Conservation (phyloP, 495 filamentous ascomycete species). For the Aspergillus conjunctus region DNA sequence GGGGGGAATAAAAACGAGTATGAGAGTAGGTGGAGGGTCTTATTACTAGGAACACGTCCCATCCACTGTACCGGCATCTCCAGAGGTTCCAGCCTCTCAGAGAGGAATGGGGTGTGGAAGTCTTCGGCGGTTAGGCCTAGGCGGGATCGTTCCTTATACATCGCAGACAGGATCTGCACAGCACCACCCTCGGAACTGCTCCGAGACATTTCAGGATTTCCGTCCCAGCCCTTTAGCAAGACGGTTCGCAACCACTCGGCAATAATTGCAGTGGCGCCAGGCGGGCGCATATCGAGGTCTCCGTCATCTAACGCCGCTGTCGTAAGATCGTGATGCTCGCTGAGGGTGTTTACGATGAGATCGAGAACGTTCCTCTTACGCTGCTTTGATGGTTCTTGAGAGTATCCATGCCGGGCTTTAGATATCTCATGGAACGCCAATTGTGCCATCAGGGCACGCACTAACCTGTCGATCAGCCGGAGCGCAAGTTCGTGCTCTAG, state of each 20-base stretch:
- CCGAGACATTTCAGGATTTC: constrained; percentile 64
- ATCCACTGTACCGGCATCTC: constrained; percentile 78
- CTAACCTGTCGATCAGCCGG: constrained; percentile 55
- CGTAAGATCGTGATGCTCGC: constrained; percentile 33
- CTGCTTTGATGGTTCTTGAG: constrained; percentile 35
- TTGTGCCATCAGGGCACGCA: constrained; percentile 55
- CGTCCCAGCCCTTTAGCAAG: constrained; percentile 77
- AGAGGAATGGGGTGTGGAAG: constrained; percentile 74
- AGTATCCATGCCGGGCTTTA: constrained; percentile 44
- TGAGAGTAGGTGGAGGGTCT: constrained; percentile 73
- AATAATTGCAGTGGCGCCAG: constrained; percentile 54
- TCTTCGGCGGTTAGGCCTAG: constrained; percentile 65
- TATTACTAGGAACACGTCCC: constrained; percentile 51
- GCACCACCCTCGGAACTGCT: constrained; percentile 71
- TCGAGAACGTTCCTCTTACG: constrained; percentile 40
- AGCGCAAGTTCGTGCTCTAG: constrained; percentile 64
- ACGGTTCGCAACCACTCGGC: constrained; percentile 79
- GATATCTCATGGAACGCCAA: constrained; percentile 55
- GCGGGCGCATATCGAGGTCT: constrained; percentile 35
- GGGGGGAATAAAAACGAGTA: constrained; percentile 80
- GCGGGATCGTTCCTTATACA: constrained; percentile 65
- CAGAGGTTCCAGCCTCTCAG: constrained; percentile 74
- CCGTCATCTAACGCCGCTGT: constrained; percentile 33
- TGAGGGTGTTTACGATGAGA: constrained; percentile 42
- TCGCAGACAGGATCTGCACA: constrained; percentile 70